Conservation (phyloP, 2,329 filamentous ascomycete genomes). For the Cladosporium cucumerinum region DNA sequence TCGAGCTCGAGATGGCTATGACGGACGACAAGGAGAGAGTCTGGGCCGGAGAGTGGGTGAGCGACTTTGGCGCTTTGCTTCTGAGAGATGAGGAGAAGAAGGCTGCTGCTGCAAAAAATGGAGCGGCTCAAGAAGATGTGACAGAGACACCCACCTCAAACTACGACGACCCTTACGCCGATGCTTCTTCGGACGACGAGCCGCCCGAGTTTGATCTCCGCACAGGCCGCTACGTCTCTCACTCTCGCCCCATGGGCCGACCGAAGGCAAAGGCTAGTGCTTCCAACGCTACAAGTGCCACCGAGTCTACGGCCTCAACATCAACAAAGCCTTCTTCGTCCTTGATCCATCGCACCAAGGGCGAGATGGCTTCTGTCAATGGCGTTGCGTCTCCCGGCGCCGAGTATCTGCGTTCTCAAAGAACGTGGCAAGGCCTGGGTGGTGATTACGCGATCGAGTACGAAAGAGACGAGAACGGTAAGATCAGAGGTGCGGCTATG, state of each 20-base stretch:
- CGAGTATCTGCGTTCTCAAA: conserved; percentile 74
- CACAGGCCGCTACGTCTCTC: conserved; percentile 77
- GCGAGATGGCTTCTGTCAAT: conserved; percentile 76
- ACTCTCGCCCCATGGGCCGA: conserved; percentile 67
- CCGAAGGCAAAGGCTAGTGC: neutral
- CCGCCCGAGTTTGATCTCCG: conserved; percentile 89
- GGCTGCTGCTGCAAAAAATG: conserved; percentile 30
- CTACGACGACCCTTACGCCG: conserved; percentile 62
- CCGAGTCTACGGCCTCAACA: neutral
- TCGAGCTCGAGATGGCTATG: conserved; percentile 79
- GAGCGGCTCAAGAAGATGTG: conserved; percentile 25
- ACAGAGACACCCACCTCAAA: conserved; percentile 40
- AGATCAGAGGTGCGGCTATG: conserved; percentile 59
- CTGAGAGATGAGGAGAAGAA: conserved; percentile 31
- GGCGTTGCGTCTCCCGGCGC: conserved; percentile 88
- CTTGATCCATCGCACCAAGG: conserved; percentile 62
- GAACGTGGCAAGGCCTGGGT: conserved; percentile 89
- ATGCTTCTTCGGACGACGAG: conserved; percentile 44
- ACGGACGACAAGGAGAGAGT: conserved; percentile 70
- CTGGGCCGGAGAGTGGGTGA: conserved; percentile 87
- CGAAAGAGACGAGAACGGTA: conserved; percentile 54
- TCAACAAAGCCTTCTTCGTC: conserved; percentile 38
- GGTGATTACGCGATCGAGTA: conserved; percentile 71
- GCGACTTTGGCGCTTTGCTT: conserved; percentile 72
- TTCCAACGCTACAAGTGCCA: conserved; percentile 25